These are phyloP conservation scores for Xerocomus brunneocitrinus DNA, from an alignment of 768 basidiomycete species.

Conservation along the genomic window DNA sequence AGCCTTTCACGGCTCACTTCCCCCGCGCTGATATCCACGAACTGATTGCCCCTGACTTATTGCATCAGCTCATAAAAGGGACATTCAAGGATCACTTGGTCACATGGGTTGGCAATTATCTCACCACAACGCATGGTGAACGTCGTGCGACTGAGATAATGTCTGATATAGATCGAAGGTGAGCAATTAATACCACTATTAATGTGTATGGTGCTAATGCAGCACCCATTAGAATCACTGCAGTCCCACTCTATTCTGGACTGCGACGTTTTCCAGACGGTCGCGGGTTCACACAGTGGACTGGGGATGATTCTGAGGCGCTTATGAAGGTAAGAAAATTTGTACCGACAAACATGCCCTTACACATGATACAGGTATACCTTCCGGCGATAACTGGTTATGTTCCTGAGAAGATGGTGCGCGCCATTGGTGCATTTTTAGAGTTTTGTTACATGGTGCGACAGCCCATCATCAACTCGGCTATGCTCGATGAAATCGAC, in stretches of 20 bases:
- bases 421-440: constrained; percentile 17
- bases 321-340: constrained; percentile 27
- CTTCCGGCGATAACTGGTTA: constrained; percentile 5
- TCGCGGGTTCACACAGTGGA: not conserved
- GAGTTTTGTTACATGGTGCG: constrained; percentile 33
- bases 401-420: constrained; percentile 16
- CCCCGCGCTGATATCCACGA: not conserved
- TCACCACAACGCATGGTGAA: not conserved
- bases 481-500: too few relatives aligned
- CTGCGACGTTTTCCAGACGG: not conserved
- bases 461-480: too few relatives aligned
- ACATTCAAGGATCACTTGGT: not conserved
- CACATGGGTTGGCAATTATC: not conserved
- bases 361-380: not conserved
- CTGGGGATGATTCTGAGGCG: constrained; percentile 34
- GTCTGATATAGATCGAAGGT: not conserved
- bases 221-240: not conserved
- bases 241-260: not conserved
- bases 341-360: too few relatives aligned
- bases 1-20: not conserved
- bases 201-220: not conserved
- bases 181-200: not conserved
- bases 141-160: not conserved
- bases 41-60: not conserved
- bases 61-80: too few relatives aligned